Base-by-base conservation (phyloP, 495 filamentous ascomycete genomes). In the Chaetomium fimeti region DNA sequence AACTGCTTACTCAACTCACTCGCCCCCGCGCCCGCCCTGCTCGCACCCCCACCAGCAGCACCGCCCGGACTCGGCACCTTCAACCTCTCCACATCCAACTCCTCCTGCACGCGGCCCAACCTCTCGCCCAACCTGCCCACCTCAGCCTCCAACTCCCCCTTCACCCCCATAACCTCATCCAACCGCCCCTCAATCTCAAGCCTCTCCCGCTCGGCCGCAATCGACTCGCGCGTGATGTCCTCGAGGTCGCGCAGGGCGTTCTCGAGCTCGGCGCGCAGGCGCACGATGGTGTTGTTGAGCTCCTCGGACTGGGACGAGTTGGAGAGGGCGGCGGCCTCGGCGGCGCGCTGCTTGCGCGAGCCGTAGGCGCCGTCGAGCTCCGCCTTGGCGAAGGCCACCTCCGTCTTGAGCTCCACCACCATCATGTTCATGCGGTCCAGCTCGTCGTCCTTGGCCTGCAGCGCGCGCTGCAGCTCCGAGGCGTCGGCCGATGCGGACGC, bases 331-430 rank as follows among this genome's bases (percentile, higher is more conserved):
- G 90, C 87, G 18, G 84, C 87, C 71, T 91, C 88, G 0, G 89
- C 89, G 6, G 91, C 91, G 25, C 91, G 86, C 74, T 94, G 81
- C 45, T 87, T 84, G 60, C 90, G 81, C 12, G 85, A 85, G 29
- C 91, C 94, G 71, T 97, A 96, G 22, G 94, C 93, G 59, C 91
- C 91, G 71, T 98, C 94, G 40, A 98, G 88, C 78, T 98, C 94
- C 6, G 94, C 94, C 74, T 90, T 91, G 61, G 90, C 90, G 76
- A 98, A 86, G 53, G 93, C 93, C 62, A 96, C 80, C 71, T 98
- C 94, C 43, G 93, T 98, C 62, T 92, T 91, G 54, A 95, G 80
- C 61, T 91, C 87, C 53, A 92, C 89, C 62, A 97, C 82, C 75
- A 94, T 91, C 67, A 85, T 83, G 71, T 95, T 92, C 57, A 95